These are phyloP conservation scores for Buddleja alternifolia DNA, from an alignment of 257 asterid genomes.

Conservation along the genomic window DNA sequence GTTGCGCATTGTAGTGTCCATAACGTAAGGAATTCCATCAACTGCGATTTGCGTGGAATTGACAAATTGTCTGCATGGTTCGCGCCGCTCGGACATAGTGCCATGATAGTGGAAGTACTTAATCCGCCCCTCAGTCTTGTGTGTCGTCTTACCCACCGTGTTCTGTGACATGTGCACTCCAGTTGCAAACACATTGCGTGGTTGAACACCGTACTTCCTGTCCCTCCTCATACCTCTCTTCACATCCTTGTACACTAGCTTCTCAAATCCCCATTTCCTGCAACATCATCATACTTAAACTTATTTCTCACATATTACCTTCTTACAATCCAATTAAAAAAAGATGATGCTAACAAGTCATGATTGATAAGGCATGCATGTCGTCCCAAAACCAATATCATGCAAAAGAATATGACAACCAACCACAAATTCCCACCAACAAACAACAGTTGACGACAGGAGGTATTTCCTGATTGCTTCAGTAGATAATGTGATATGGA, in stretches of 20 bases:
- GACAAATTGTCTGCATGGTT: constrained; percentile 59
- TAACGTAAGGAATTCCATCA: constrained; percentile 51
- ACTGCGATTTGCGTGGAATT: constrained; percentile 47
- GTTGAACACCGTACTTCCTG: constrained; percentile 78
- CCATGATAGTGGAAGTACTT: constrained; percentile 83
- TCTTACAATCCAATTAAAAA: background rate
- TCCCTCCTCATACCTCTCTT: constrained; percentile 65
- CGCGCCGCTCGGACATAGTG: constrained; percentile 67
- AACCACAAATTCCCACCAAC: no score
- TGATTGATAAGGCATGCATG: background rate
- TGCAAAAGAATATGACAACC: no score
- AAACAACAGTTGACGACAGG: background rate
- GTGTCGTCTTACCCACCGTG: constrained; percentile 61
- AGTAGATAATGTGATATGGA: background rate
- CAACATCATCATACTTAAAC: background rate
- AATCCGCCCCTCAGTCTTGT: constrained; percentile 65
- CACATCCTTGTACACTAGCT: constrained; percentile 72
- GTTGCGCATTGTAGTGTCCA: constrained; percentile 63
- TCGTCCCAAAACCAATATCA: background rate
- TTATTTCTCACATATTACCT: no score
- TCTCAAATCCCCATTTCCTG: constrained; percentile 95
- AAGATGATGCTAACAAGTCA: background rate
- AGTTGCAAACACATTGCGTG: constrained; percentile 70
- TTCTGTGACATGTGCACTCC: constrained; percentile 90
- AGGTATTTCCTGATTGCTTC: background rate